A percentile compares a stretch with the other conserved stretches of the same genome.
Evolutionary conservation across 2,329 filamentous ascomycete genomes (phyloP).

Genomic region (Colletotrichum magnum): DNA sequence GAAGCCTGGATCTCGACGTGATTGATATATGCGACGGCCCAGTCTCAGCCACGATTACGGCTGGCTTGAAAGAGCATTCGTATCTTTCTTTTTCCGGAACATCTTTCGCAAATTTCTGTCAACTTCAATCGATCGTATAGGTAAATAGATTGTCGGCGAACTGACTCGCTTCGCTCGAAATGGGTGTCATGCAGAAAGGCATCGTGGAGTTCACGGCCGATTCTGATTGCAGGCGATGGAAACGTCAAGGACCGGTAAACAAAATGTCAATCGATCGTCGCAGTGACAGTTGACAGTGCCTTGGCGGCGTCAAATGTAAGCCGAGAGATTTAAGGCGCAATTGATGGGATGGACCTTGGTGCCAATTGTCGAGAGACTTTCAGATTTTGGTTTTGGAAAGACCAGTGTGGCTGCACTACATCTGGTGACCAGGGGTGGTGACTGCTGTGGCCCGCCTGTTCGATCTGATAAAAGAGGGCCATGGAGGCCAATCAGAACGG

Average conservation of each 20-base stretch:
- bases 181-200: no score
- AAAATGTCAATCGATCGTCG: background rate
- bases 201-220: no score
- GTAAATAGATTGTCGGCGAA: background rate
- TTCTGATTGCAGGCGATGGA: no score
- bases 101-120: background rate
- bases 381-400: background rate
- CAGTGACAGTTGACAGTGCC: background rate
- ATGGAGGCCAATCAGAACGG: constrained; percentile 24
- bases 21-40: background rate
- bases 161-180: constrained; percentile 7
- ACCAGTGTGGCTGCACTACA: constrained; percentile 21
- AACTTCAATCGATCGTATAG: background rate
- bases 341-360: constrained; percentile 21
- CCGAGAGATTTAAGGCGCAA: background rate
- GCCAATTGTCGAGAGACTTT: constrained; percentile 10
- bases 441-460: constrained; percentile 23
- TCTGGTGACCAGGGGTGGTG: constrained; percentile 10
- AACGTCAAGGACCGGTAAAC: background rate
- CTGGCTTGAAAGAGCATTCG: background rate
- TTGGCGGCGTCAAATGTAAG: background rate
- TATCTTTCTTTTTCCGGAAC: background rate
- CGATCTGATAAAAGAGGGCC: constrained; percentile 28
- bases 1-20: background rate
- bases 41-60: constrained; percentile 23